Conservation (phyloP, 176 grass and related monocot species). For the Themeda triandra region DNA sequence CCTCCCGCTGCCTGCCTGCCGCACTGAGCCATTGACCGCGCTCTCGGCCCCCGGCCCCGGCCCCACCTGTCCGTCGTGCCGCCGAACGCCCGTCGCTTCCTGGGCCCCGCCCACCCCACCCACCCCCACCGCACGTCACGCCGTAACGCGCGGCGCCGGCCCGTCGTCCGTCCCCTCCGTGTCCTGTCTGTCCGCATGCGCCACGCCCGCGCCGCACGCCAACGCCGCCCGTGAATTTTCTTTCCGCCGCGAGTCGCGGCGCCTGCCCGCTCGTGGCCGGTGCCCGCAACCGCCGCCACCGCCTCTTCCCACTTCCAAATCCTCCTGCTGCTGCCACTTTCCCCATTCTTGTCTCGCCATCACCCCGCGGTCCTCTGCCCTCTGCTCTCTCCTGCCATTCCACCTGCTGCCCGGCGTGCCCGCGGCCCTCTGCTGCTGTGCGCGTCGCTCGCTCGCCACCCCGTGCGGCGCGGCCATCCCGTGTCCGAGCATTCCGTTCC, state of each 20-base stretch:
- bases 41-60: not conserved
- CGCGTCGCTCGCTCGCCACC: not conserved
- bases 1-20: not conserved
- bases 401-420: not conserved
- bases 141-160: slow-evolving; percentile 8
- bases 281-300: slow-evolving; percentile 15
- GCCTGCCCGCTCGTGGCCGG: slow-evolving; percentile 19
- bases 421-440: not conserved
- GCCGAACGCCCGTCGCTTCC: not conserved
- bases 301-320: not conserved
- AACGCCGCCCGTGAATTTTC: not conserved
- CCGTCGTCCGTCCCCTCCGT: not conserved
- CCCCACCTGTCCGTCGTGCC: slow-evolving; percentile 2
- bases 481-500: not conserved
- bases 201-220: not conserved
- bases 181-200: slow-evolving; percentile 25
- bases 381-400: not conserved
- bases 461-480: not conserved
- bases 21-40: not conserved
- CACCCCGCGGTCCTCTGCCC: not conserved
- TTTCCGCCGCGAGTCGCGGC: slow-evolving; percentile 31
- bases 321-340: not conserved
- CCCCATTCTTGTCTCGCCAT: not conserved
- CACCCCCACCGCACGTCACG: slow-evolving; percentile 21
- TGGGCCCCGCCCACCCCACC: not conserved